Conservation (phyloP, 2,329 filamentous ascomycete species). For the Colletotrichum sp. region DNA sequence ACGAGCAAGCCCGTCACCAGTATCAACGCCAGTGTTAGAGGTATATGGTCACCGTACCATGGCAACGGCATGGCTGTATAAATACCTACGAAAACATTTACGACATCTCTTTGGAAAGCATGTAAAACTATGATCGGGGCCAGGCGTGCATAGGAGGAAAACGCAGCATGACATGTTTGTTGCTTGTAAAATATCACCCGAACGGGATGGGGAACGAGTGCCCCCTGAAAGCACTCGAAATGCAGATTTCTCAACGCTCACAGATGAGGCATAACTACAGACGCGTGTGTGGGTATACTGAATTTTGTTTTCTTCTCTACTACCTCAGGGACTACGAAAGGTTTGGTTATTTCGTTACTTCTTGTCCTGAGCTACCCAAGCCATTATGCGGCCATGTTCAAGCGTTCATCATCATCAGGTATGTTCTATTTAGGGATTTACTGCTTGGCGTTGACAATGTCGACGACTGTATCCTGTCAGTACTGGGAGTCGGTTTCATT, state of each 20-base stretch:
- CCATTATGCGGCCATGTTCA: background rate
- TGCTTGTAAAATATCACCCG: conserved; percentile 16
- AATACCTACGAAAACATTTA: background rate
- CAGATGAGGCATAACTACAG: background rate
- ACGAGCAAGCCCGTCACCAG: conserved; percentile 69
- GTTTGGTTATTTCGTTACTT: background rate
- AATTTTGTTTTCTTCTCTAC: background rate
- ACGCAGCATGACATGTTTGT: background rate
- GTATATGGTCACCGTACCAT: conserved; percentile 75
- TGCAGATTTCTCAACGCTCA: background rate
- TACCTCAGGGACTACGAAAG: background rate
- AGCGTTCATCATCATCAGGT: conserved; percentile 18
- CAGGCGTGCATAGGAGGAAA: conserved; percentile 1
- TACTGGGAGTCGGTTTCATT: background rate
- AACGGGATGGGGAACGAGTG: background rate
- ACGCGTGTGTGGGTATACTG: background rate
- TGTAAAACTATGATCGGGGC: conserved; percentile 10
- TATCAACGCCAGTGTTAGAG: conserved; percentile 70
- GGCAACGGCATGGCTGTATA: conserved; percentile 61
- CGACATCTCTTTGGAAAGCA: background rate
- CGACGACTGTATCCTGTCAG: conserved; percentile 48
- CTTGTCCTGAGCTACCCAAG: background rate
- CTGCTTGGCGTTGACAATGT: conserved; percentile 64
- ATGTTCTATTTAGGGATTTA: conserved; percentile 33
- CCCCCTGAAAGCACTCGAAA: conserved; percentile 1